phyloP scores from a whole-genome alignment of 2,329 filamentous ascomycete species.

The Metarhizium brunneum region DNA sequence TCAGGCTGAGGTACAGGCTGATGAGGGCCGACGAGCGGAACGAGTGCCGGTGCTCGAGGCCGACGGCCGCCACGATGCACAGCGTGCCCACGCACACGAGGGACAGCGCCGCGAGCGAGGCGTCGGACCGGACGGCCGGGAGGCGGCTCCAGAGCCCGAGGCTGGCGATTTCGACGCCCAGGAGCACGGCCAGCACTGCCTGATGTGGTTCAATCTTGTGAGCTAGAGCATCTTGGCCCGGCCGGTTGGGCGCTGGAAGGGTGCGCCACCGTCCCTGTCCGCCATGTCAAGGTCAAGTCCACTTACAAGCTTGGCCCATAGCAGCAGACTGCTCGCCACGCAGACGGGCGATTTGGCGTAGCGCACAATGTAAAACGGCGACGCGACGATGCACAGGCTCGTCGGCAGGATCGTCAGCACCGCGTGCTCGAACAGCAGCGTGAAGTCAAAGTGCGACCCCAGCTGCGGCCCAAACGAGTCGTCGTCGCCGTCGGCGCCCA shows the following conservation, averaged over 20 bases:
- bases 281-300: neutral
- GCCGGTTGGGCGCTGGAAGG: too few species aligned
- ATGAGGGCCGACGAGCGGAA: constrained; percentile 31
- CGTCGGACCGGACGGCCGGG: constrained; percentile 9
- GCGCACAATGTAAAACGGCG: constrained; percentile 3
- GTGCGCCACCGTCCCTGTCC: too few species aligned
- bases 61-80: constrained; percentile 17
- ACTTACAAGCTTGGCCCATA: constrained; percentile 14
- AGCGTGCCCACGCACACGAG: constrained; percentile 19
- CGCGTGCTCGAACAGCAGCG: constrained; percentile 12
- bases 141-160: constrained; percentile 11
- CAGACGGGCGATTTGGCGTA: constrained; percentile 6
- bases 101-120: constrained; percentile 15
- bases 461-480: constrained; percentile 7
- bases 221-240: too few species aligned
- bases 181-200: constrained; percentile 13
- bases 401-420: constrained; percentile 10
- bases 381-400: constrained; percentile 3
- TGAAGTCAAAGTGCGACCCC: constrained; percentile 12
- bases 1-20: constrained; percentile 28
- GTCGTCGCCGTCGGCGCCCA: neutral
- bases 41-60: constrained; percentile 23
- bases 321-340: constrained; percentile 4
- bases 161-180: constrained; percentile 18
- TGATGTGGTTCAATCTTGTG: constrained; percentile 1